Conservation (phyloP, 2,329 filamentous ascomycete genomes). For the Akanthomyces uredinophilus region DNA sequence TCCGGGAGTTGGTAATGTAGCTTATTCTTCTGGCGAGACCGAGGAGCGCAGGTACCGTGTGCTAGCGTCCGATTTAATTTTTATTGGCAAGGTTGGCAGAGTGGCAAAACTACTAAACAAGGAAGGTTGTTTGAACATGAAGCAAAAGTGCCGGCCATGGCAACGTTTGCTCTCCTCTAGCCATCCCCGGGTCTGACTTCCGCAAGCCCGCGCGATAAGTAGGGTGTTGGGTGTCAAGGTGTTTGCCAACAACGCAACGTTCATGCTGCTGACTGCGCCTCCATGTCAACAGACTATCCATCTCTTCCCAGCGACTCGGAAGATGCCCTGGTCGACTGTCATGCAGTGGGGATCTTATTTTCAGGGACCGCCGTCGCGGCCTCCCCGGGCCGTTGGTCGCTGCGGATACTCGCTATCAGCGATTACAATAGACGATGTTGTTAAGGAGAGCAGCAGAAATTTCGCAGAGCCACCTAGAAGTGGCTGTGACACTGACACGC, state of each 20-base stretch:
- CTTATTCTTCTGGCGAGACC: neutral
- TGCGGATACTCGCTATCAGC: neutral
- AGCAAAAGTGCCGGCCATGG: neutral
- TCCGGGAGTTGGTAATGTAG: neutral
- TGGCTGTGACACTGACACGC: neutral
- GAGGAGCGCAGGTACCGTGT: neutral
- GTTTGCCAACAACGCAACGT: neutral
- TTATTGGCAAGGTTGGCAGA: neutral
- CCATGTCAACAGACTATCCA: neutral
- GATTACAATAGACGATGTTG: neutral
- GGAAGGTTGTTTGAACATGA: constrained; percentile 1
- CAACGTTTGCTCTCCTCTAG: neutral
- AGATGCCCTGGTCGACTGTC: neutral
- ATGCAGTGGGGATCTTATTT: neutral
- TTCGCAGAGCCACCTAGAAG: too few species aligned
- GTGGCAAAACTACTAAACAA: neutral
- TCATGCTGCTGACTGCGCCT: neutral
- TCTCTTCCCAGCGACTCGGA: neutral
- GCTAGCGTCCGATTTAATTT: neutral
- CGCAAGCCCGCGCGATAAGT: neutral
- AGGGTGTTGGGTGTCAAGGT: neutral
- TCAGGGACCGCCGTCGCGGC: neutral
- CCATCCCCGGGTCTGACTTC: neutral
- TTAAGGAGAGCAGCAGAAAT: too few species aligned
- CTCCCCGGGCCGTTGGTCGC: constrained; percentile 8